phyloP scores from a whole-genome alignment of 164 flowering plant species.

The Magnolia kwangsiensis region DNA sequence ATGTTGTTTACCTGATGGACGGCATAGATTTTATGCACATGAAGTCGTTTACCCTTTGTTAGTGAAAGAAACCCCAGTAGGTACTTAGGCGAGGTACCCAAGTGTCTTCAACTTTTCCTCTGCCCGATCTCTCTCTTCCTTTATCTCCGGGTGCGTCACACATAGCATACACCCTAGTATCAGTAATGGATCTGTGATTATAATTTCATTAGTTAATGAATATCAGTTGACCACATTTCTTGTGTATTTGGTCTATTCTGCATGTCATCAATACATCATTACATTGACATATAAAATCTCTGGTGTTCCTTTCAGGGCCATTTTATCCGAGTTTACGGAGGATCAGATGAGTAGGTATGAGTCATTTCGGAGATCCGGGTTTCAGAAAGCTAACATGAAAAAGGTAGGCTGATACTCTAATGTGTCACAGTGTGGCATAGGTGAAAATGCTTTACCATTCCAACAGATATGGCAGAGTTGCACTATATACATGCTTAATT shows the following conservation, averaged over 20 bases:
- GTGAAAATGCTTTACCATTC: not conserved
- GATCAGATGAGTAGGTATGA: constrained; percentile 95
- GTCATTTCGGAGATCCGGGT: constrained; percentile 89
- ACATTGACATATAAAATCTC: not conserved
- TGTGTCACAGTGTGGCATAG: not conserved
- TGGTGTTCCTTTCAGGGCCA: constrained; percentile 41
- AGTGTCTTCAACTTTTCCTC: too few relatives aligned
- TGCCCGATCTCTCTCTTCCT: too few relatives aligned
- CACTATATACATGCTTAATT: not conserved
- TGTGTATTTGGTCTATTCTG: not conserved
- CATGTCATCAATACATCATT: not conserved
- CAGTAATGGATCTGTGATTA: not conserved
- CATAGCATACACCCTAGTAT: too few relatives aligned
- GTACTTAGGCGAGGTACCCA: too few relatives aligned
- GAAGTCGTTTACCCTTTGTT: too few relatives aligned
- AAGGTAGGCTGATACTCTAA: constrained; percentile 38
- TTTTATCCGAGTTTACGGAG: constrained; percentile 76
- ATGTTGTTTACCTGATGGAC: too few relatives aligned
- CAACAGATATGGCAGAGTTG: not conserved
- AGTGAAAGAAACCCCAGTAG: too few relatives aligned
- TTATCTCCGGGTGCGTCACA: too few relatives aligned
- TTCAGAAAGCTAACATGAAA: constrained; percentile 93
- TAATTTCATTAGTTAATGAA: not conserved
- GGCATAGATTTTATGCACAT: too few relatives aligned
- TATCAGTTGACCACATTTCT: not conserved